A percentile compares a stretch with the other conserved stretches of the same genome.
phyloP scores from a whole-genome alignment of 2,329 filamentous ascomycete species.

The Colletotrichum tofieldiae region DNA sequence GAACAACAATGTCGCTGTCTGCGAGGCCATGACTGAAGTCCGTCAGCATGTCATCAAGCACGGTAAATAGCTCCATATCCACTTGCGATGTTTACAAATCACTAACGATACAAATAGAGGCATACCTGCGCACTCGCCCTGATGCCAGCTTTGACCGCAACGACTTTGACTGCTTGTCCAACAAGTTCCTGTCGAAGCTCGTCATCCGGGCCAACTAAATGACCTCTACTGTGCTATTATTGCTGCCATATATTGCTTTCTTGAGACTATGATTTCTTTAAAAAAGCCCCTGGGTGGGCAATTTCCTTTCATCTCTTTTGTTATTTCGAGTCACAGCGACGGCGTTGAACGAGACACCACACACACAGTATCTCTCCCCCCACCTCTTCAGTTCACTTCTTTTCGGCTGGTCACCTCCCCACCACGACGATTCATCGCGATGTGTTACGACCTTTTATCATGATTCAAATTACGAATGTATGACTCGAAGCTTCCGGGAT shows the following conservation, averaged over 20 bases:
- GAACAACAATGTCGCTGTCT: constrained; percentile 92
- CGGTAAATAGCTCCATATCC: constrained; percentile 73
- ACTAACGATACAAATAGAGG: constrained; percentile 75
- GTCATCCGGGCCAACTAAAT: constrained; percentile 92
- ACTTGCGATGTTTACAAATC: not conserved
- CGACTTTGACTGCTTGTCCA: constrained; percentile 95
- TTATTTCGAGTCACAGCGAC: constrained; percentile 45
- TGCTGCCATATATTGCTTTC: constrained; percentile 38
- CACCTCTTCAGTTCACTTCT: constrained; percentile 38
- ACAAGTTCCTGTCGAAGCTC: constrained; percentile 97
- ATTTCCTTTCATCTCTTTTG: constrained; percentile 36
- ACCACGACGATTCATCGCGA: constrained; percentile 42
- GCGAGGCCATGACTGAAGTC: constrained; percentile 97
- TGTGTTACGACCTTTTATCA: constrained; percentile 45
- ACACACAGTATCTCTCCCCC: constrained; percentile 24
- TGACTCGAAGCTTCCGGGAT: constrained; percentile 40
- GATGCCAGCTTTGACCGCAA: constrained; percentile 89
- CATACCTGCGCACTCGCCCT: constrained; percentile 85
- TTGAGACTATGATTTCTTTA: constrained; percentile 24
- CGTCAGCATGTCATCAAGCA: constrained; percentile 93
- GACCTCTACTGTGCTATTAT: constrained; percentile 42
- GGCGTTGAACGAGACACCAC: constrained; percentile 44
- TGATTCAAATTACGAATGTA: constrained; percentile 46
- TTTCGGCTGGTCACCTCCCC: constrained; percentile 43
- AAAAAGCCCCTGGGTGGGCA: constrained; percentile 34